phyloP scores from a whole-genome alignment of 331 rosid species.

The Pyracantha coccinea region DNA sequence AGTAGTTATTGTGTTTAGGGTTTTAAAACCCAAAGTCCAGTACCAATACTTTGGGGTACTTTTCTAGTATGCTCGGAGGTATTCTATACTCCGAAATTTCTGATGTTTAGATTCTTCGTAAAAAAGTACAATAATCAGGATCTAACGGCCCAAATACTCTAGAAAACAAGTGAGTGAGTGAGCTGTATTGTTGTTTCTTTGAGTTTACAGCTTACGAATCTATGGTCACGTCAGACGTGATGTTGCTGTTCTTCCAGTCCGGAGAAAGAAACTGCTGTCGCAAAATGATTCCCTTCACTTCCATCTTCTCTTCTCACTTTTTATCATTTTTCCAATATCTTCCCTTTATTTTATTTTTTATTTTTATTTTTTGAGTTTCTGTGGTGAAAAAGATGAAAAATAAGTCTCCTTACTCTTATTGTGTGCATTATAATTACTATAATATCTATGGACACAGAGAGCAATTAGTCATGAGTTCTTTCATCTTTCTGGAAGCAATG shows the following conservation, averaged over 20 bases:
- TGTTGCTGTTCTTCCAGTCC: conserved; percentile 25
- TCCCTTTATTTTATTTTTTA: background rate
- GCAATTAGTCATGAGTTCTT: background rate
- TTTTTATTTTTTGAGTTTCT: background rate
- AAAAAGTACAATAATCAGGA: background rate
- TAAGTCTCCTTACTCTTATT: background rate
- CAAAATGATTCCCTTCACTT: conserved; percentile 9
- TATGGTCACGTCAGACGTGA: conserved; percentile 37
- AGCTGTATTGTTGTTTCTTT: background rate
- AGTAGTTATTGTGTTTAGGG: background rate
- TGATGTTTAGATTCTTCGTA: too few species aligned
- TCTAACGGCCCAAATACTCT: too few species aligned
- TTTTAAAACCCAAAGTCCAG: background rate
- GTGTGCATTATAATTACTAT: background rate
- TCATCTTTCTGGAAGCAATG: background rate
- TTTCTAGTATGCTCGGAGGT: too few species aligned
- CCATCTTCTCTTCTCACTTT: background rate
- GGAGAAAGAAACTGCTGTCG: conserved; percentile 13
- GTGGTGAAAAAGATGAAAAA: background rate
- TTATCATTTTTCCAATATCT: background rate
- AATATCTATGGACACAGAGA: background rate
- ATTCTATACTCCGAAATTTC: background rate
- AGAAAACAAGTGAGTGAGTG: background rate
- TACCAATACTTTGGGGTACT: background rate
- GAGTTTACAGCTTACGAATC: conserved; percentile 11